These are phyloP conservation scores for Macrocystidia cucumis DNA, from an alignment of 1,284 basidiomycete genomes.

Conservation along the genomic window DNA sequence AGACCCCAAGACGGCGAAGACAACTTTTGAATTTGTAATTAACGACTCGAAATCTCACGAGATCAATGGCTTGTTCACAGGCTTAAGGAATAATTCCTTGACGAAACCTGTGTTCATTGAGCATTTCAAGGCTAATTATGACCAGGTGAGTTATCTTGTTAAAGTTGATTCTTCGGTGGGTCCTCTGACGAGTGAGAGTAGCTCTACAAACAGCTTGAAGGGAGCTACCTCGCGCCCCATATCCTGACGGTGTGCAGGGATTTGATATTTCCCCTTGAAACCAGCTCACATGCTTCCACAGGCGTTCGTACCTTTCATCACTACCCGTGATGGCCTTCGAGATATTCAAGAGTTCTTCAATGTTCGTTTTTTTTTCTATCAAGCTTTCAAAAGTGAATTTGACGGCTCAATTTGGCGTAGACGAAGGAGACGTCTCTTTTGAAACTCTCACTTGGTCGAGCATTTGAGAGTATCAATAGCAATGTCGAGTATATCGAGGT, in stretches of 20 bases:
- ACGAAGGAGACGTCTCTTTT: slow-evolving; percentile 61
- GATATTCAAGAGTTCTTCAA: slow-evolving; percentile 65
- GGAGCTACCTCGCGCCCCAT: slow-evolving; percentile 51
- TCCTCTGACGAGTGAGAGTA: slow-evolving; percentile 18
- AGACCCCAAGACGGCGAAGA: slow-evolving; percentile 40
- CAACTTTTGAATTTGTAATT: slow-evolving; percentile 53
- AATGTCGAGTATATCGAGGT: slow-evolving; percentile 56
- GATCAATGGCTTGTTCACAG: slow-evolving; percentile 46
- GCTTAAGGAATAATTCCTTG: slow-evolving; percentile 34
- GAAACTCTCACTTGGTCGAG: slow-evolving; percentile 55
- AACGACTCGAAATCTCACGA: slow-evolving; percentile 59
- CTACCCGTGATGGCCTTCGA: slow-evolving; percentile 65
- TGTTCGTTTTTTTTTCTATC: slow-evolving; percentile 23
- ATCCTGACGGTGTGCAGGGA: slow-evolving; percentile 39
- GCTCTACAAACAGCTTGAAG: slow-evolving; percentile 67
- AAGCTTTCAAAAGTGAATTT: slow-evolving; percentile 4
- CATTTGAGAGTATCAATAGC: slow-evolving; percentile 57
- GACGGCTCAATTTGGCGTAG: slow-evolving; percentile 22
- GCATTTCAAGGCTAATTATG: slow-evolving; percentile 48
- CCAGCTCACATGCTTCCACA: slow-evolving; percentile 22
- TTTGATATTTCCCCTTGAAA: slow-evolving; percentile 3
- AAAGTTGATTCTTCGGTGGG: not conserved
- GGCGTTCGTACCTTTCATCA: slow-evolving; percentile 54
- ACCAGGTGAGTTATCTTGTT: slow-evolving; percentile 34
- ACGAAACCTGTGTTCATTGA: slow-evolving; percentile 31